Percentiles rank a stretch among this genome's conserved stretches.
Conservation (phyloP, 805 yeast species). For the Teunomyces lycoperdinae region DNA sequence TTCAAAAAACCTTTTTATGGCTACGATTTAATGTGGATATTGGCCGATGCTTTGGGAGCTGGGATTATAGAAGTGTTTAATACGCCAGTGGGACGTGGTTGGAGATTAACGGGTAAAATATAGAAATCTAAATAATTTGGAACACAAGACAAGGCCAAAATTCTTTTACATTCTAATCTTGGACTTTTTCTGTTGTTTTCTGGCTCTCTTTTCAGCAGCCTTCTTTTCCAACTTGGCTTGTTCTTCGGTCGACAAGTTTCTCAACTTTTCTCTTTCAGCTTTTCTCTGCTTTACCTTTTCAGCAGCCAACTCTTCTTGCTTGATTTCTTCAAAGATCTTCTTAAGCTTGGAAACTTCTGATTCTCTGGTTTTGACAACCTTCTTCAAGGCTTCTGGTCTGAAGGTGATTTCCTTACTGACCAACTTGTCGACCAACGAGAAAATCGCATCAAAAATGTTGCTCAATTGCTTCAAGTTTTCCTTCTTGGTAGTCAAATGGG, state of each 20-base stretch:
- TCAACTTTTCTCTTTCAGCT: constrained; percentile 56
- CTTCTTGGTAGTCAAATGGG: constrained; percentile 48
- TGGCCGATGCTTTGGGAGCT: constrained; percentile 51
- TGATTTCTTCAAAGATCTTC: constrained; percentile 62
- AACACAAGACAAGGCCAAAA: background rate
- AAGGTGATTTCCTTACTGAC: constrained; percentile 50
- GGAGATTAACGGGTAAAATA: constrained; percentile 53
- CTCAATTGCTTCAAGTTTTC: constrained; percentile 50
- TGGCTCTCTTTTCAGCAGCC: constrained; percentile 76
- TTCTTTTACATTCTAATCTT: constrained; percentile 28
- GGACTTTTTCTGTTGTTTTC: constrained; percentile 67
- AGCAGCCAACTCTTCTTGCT: constrained; percentile 65
- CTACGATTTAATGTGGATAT: constrained; percentile 45
- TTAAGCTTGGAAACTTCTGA: constrained; percentile 66
- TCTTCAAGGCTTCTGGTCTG: constrained; percentile 73
- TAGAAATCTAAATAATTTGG: constrained; percentile 9
- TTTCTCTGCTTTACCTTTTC: constrained; percentile 70
- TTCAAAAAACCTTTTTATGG: constrained; percentile 51
- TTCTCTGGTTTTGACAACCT: constrained; percentile 75
- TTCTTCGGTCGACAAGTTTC: constrained; percentile 67
- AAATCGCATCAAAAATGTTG: constrained; percentile 51
- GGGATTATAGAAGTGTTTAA: constrained; percentile 52
- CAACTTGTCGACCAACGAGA: constrained; percentile 58
- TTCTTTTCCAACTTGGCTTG: constrained; percentile 76
- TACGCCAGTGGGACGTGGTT: constrained; percentile 56